Evolutionary conservation across 768 basidiomycete genomes (phyloP).

Genomic region (Russula earlei): DNA sequence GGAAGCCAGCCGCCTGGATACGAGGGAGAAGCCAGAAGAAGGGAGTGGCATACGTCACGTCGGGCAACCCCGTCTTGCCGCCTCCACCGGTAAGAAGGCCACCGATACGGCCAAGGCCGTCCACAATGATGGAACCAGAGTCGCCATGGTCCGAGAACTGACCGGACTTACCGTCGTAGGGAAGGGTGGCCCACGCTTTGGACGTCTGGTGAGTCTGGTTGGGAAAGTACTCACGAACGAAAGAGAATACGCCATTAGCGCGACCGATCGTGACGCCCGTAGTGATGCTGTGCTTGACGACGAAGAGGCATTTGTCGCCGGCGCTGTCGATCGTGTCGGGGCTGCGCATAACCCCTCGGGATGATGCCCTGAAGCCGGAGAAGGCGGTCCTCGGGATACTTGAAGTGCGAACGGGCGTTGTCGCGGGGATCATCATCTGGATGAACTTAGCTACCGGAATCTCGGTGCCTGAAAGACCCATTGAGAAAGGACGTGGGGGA

Average conservation of each 20-base stretch:
- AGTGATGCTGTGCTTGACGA: slow-evolving; percentile 30
- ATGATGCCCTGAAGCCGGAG: slow-evolving; percentile 27
- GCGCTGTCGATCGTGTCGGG: slow-evolving; percentile 26
- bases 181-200: slow-evolving; percentile 26
- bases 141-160: slow-evolving; percentile 31
- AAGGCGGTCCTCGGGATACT: slow-evolving; percentile 28
- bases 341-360: slow-evolving; percentile 25
- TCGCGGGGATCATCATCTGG: slow-evolving; percentile 20
- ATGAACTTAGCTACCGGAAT: too few relatives aligned
- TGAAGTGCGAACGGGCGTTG: slow-evolving; percentile 23
- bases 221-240: slow-evolving; percentile 27
- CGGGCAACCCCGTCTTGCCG: slow-evolving; percentile 21
- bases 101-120: slow-evolving; percentile 27
- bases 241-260: slow-evolving; percentile 27
- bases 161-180: slow-evolving; percentile 25
- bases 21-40: slow-evolving; percentile 26
- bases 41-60: slow-evolving; percentile 33
- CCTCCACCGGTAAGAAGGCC: slow-evolving; percentile 31
- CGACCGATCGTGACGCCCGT: slow-evolving; percentile 32
- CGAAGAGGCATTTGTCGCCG: slow-evolving; percentile 27
- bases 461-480: too few relatives aligned
- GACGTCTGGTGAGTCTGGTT: slow-evolving; percentile 20
- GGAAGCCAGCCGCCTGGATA: slow-evolving; percentile 7
- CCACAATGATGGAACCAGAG: slow-evolving; percentile 30
- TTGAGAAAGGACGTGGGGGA: too few relatives aligned